Evolutionary conservation across 2,329 filamentous ascomycete species (phyloP).

Genomic region (Verticillium zaregamsianum): DNA sequence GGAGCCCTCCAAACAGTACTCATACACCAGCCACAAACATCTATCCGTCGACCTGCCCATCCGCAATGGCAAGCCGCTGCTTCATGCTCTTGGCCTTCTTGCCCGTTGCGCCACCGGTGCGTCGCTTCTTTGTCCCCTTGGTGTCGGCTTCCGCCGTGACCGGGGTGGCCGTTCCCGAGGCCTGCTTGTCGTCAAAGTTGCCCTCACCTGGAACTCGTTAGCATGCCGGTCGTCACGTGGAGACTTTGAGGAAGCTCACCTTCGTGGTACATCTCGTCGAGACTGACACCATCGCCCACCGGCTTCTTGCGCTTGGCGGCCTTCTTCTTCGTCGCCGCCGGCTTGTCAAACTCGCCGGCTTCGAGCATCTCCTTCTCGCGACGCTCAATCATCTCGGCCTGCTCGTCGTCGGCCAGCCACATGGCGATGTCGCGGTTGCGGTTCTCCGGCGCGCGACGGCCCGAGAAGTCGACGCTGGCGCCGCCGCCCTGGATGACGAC

Average conservation of each 20-base stretch:
- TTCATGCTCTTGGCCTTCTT: constrained; percentile 68
- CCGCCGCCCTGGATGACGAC: constrained; percentile 93
- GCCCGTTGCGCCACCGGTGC: constrained; percentile 42
- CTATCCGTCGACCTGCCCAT: constrained; percentile 42
- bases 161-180: constrained; percentile 80
- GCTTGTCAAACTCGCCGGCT: constrained; percentile 62
- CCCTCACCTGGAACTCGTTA: constrained; percentile 68
- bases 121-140: constrained; percentile 49
- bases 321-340: constrained; percentile 50
- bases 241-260: constrained; percentile 57
- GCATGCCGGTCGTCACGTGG: neutral
- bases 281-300: constrained; percentile 51
- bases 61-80: constrained; percentile 64
- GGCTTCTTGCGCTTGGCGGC: constrained; percentile 53
- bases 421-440: constrained; percentile 96
- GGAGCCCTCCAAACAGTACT: neutral
- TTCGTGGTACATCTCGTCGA: constrained; percentile 99
- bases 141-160: constrained; percentile 50
- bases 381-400: constrained; percentile 88
- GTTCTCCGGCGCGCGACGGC: constrained; percentile 80
- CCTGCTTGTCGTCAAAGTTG: constrained; percentile 86
- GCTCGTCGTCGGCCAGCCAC: constrained; percentile 97
- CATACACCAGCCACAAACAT: neutral
- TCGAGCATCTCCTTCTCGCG: constrained; percentile 84
- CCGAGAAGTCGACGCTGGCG: constrained; percentile 93